Base-by-base conservation (phyloP, 768 basidiomycete species). In the Pulveroboletus sp. region DNA sequence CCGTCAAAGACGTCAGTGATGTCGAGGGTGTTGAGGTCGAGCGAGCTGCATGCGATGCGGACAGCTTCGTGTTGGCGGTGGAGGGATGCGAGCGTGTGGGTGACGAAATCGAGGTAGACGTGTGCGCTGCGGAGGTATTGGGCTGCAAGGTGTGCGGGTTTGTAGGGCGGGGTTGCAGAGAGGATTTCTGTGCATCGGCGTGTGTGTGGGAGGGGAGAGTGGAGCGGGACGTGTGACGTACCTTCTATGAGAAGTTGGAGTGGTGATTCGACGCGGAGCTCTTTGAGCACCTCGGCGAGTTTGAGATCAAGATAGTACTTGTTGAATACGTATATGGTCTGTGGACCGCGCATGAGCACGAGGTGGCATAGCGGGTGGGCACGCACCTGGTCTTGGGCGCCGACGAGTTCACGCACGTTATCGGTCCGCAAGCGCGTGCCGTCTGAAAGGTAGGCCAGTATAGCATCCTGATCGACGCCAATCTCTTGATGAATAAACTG, bases 321-420 rank as follows among this genome's bases (percentile, higher is more conserved):
- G 69, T 91, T 92, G 69, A 88, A 93, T 6, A 92, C 86, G 59
- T 80, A 92, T 51, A 93, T 85, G 7, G 81, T 75, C 90, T 80
- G 21, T 35, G 14, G 19, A 33, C 21, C 3, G n/a, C 19, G 13
- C 72, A 45, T 47, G 39, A 58, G 40, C 14, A 49, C 40, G 12
- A 39, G n/a, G 24, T 31, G 13, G 27, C 19, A 27, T 8, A 16
- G 16, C 3, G 19, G 20, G 10, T n/a, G 35, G 34, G 36, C 6
- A 31, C 75, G 43, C 42, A 88, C 89, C 76, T 90, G 87, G 67
- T 87, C 86, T 59, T 83, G 80, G 19, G 79, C 72, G 41, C 85
- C 84, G 31, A 81, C 86, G 33, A 93, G 69, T 57, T 93, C 90
- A 31, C 87, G 78, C 47, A 90, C 64, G 61, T 90, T 91, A 50